A percentile compares a stretch with the other conserved stretches of the same genome.
Conservation (phyloP, 2,329 filamentous ascomycete species). For the Aspergillus quadrilineatus region DNA sequence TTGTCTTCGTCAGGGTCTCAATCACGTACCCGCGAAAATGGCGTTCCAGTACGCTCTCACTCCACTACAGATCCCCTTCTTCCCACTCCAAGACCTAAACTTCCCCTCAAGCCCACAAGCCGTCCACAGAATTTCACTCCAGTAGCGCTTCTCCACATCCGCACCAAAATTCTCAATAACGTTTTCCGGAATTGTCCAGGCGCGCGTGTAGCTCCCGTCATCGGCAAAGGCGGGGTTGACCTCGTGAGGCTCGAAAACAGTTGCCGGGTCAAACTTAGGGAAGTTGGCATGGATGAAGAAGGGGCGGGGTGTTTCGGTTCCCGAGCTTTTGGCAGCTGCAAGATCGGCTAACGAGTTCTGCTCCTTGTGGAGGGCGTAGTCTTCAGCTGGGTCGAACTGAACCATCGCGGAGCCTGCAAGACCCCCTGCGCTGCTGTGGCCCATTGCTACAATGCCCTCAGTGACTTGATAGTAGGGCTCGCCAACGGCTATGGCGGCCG, state of each 20-base stretch:
- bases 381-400: slow-evolving; percentile 38
- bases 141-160: slow-evolving; percentile 40
- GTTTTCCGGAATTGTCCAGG: slow-evolving; percentile 33
- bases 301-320: slow-evolving; percentile 27
- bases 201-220: slow-evolving; percentile 34
- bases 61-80: slow-evolving; percentile 32
- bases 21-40: slow-evolving; percentile 26
- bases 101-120: slow-evolving; percentile 39
- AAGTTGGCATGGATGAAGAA: slow-evolving; percentile 44
- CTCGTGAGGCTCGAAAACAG: slow-evolving; percentile 32
- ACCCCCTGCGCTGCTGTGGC: slow-evolving; percentile 29
- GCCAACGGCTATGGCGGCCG: slow-evolving; percentile 43
- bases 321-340: slow-evolving; percentile 29
- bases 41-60: slow-evolving; percentile 37
- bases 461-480: slow-evolving; percentile 46
- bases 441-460: slow-evolving; percentile 35
- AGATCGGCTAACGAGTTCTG: background rate
- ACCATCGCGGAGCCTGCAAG: slow-evolving; percentile 41
- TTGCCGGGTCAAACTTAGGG: slow-evolving; percentile 42
- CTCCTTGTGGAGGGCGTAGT: slow-evolving; percentile 25
- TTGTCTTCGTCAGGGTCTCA: background rate
- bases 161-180: slow-evolving; percentile 31
- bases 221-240: slow-evolving; percentile 31
- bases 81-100: slow-evolving; percentile 34
- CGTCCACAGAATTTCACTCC: slow-evolving; percentile 41